phyloP scores from a whole-genome alignment of 2,329 filamentous ascomycete genomes.

The Arthrobotrys conoides region DNA sequence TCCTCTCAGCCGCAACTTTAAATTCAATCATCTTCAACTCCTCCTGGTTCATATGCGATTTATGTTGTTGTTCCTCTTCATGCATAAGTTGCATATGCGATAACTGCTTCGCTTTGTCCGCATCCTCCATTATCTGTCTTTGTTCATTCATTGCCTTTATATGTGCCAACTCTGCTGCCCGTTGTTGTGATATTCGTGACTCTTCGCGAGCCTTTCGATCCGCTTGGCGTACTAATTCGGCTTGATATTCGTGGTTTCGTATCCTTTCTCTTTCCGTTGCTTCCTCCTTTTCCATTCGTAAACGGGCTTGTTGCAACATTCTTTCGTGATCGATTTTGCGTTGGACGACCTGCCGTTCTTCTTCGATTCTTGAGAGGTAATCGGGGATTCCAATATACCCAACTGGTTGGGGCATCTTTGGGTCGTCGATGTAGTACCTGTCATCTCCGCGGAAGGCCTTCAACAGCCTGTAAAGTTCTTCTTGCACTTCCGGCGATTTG shows the following conservation, averaged over 20 bases:
- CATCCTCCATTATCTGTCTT: slow-evolving; percentile 33
- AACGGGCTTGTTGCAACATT: slow-evolving; percentile 32
- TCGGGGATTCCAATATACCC: slow-evolving; percentile 49
- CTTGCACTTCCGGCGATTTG: slow-evolving; percentile 44
- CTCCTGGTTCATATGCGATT: slow-evolving; percentile 41
- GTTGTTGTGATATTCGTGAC: slow-evolving; percentile 21
- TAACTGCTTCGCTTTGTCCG: slow-evolving; percentile 31
- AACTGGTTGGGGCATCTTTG: slow-evolving; percentile 41
- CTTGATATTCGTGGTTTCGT: slow-evolving; percentile 51
- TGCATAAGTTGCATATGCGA: slow-evolving; percentile 45
- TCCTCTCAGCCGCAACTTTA: slow-evolving; percentile 49
- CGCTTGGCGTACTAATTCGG: slow-evolving; percentile 41
- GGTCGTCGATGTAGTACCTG: slow-evolving; percentile 51
- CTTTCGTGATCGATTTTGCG: slow-evolving; percentile 55
- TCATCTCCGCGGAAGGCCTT: slow-evolving; percentile 44
- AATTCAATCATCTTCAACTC: slow-evolving; percentile 59
- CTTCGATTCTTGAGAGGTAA: slow-evolving; percentile 48
- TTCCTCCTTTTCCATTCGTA: slow-evolving; percentile 53
- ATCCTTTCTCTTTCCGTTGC: slow-evolving; percentile 43
- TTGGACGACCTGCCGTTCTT: slow-evolving; percentile 45
- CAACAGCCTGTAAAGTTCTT: slow-evolving; percentile 45
- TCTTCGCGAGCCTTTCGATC: slow-evolving; percentile 48
- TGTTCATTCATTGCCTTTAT: slow-evolving; percentile 34
- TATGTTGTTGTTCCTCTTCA: slow-evolving; percentile 52
- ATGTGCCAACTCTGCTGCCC: slow-evolving; percentile 38